A percentile compares a stretch with the other conserved stretches of the same genome.
These are phyloP conservation scores for Talaromyces sp. DNA, from an alignment of 2,329 filamentous ascomycete species.

Conservation along the genomic window DNA sequence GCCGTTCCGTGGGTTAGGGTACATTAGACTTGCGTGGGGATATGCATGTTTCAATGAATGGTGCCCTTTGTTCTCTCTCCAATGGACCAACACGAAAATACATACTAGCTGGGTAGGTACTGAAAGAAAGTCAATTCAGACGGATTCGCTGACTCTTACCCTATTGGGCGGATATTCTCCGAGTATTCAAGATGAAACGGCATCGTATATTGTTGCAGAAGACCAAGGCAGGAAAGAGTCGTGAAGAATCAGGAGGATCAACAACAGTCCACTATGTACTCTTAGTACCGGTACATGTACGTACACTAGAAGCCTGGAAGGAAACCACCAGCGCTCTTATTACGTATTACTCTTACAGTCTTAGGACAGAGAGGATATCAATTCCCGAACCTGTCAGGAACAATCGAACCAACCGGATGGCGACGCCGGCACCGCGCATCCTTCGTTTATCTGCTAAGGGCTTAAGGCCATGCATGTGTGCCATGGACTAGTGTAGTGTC, in stretches of 20 bases:
- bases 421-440: conserved; percentile 8
- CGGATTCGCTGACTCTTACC: background rate
- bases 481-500: background rate
- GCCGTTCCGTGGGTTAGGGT: background rate
- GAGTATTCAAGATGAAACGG: background rate
- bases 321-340: background rate
- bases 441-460: background rate
- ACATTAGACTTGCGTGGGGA: background rate
- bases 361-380: background rate
- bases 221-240: background rate
- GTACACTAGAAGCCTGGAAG: background rate
- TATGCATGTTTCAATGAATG: background rate
- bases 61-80: background rate
- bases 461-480: background rate
- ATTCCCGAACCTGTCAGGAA: conserved; percentile 8
- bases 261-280: background rate
- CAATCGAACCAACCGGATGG: conserved; percentile 15
- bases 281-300: background rate
- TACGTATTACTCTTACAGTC: too few relatives aligned
- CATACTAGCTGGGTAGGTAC: too few relatives aligned
- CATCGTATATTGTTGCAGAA: background rate
- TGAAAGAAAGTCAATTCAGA: background rate
- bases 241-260: background rate
- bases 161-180: background rate
- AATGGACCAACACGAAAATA: background rate